Conservation (phyloP, 2,329 filamentous ascomycete genomes). For the Xylariaceae sp. region DNA sequence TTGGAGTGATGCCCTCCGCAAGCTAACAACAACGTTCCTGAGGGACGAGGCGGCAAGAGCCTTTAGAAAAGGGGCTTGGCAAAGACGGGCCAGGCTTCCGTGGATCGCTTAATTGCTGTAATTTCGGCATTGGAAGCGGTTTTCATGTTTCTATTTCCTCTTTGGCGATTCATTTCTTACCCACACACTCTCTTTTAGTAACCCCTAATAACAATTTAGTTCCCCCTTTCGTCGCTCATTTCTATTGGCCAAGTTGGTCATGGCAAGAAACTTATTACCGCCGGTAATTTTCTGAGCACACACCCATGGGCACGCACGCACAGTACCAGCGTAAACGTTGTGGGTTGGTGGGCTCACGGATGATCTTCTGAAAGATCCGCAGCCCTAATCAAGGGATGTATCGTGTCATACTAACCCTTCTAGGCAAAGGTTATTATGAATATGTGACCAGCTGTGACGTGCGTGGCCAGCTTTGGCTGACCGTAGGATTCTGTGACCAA, state of each 20-base stretch:
- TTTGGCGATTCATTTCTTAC: conserved; percentile 23
- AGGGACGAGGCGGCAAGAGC: no score
- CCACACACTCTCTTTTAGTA: neutral
- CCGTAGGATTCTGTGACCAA: neutral
- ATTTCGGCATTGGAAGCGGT: conserved; percentile 36
- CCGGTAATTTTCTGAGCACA: no score
- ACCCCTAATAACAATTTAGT: neutral
- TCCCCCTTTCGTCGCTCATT: no score
- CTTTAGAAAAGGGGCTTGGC: conserved; percentile 29
- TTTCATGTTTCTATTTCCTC: conserved; percentile 17
- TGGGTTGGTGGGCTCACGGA: no score
- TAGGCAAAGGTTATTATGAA: neutral
- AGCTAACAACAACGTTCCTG: no score
- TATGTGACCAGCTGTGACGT: neutral
- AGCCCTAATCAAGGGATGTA: neutral
- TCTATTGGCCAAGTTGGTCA: neutral
- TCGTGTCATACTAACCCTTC: conserved; percentile 5
- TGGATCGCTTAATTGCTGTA: conserved; percentile 35
- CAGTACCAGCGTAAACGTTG: no score
- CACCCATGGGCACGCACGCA: no score
- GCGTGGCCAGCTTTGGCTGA: neutral
- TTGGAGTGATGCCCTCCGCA: no score
- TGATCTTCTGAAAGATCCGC: neutral
- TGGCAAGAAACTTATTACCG: no score
- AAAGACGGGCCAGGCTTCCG: neutral